A percentile compares a stretch with the other conserved stretches of the same genome.
These are phyloP conservation scores for Leccinum broughii DNA, from an alignment of 768 basidiomycete species.

Conservation along the genomic window DNA sequence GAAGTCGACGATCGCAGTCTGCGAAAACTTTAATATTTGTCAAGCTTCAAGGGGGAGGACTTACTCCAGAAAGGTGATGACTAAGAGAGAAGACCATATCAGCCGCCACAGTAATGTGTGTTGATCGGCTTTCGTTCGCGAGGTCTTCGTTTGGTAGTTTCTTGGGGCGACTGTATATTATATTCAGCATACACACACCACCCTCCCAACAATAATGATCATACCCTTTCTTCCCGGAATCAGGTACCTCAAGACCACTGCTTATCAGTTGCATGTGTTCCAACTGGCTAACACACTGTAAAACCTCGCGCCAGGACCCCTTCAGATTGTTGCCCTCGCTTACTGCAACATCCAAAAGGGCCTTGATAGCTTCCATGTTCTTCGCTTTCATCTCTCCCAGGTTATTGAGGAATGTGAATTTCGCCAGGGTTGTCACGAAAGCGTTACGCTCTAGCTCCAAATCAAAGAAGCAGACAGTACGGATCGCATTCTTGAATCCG, in stretches of 20 bases:
- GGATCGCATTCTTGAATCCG: conserved; percentile 96
- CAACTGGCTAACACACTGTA: conserved; percentile 96
- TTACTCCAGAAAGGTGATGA: conserved; percentile 90
- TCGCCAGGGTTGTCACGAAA: conserved; percentile 93
- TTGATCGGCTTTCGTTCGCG: conserved; percentile 94
- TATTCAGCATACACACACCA: conserved; percentile 7
- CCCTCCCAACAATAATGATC: conserved; percentile 25
- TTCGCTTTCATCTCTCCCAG: conserved; percentile 98
- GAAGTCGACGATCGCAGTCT: conserved; percentile 98
- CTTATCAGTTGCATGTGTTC: conserved; percentile 99
- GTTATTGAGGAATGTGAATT: conserved; percentile 98
- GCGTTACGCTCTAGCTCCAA: conserved; percentile 98
- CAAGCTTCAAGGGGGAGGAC: conserved; percentile 30
- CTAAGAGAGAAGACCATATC: conserved; percentile 99
- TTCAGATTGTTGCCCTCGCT: conserved; percentile 97
- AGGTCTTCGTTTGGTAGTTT: conserved; percentile 88
- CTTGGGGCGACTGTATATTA: conserved; percentile 39
- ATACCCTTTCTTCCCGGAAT: conserved; percentile 79
- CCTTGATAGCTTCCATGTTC: conserved; percentile 99
- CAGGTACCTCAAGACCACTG: conserved; percentile 82
- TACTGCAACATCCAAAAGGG: conserved; percentile 90
- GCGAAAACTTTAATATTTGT: conserved; percentile 12
- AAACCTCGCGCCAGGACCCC: conserved; percentile 93
- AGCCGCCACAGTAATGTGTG: conserved; percentile 96
- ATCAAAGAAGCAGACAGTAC: conserved; percentile 95